Evolutionary conservation across 192 early-diverging fungal genomes (phyloP).

Genomic region (Mortierella alpina): DNA sequence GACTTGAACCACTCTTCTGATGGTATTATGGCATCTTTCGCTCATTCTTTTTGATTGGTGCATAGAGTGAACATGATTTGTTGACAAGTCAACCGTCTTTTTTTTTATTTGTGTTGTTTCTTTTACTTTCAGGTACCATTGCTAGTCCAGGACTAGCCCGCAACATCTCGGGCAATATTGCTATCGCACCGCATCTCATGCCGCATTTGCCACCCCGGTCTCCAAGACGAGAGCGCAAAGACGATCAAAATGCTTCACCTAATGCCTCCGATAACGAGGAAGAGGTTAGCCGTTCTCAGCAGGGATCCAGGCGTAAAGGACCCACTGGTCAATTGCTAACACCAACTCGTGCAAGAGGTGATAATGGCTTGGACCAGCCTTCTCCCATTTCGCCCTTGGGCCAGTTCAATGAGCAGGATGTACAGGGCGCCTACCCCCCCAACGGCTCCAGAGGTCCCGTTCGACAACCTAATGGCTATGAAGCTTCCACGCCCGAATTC

Average conservation of each 20-base stretch:
- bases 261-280: slow-evolving; percentile 45
- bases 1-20: slow-evolving; percentile 9
- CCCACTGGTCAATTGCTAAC: slow-evolving; percentile 17
- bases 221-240: slow-evolving; percentile 39
- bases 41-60: not conserved
- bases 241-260: slow-evolving; percentile 19
- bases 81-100: not conserved
- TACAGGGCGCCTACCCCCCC: slow-evolving; percentile 14
- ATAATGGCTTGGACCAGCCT: slow-evolving; percentile 23
- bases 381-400: slow-evolving; percentile 16
- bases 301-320: slow-evolving; percentile 30
- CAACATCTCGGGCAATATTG: slow-evolving; percentile 37
- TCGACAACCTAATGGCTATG: slow-evolving; percentile 18
- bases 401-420: not conserved
- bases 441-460: slow-evolving; percentile 1
- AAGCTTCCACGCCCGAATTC: not conserved
- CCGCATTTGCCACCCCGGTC: slow-evolving; percentile 41
- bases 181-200: slow-evolving; percentile 41
- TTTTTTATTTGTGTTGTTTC: not conserved
- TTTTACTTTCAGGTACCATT: slow-evolving; percentile 1
- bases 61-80: slow-evolving; percentile 1
- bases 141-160: slow-evolving; percentile 7
- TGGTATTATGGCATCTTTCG: slow-evolving; percentile 10
- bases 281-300: slow-evolving; percentile 12
- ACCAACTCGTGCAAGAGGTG: slow-evolving; percentile 23